A percentile compares a stretch with the other conserved stretches of the same genome.
Evolutionary conservation across 257 asterid species (phyloP).

Genomic region (Cinchona pubescens): DNA sequence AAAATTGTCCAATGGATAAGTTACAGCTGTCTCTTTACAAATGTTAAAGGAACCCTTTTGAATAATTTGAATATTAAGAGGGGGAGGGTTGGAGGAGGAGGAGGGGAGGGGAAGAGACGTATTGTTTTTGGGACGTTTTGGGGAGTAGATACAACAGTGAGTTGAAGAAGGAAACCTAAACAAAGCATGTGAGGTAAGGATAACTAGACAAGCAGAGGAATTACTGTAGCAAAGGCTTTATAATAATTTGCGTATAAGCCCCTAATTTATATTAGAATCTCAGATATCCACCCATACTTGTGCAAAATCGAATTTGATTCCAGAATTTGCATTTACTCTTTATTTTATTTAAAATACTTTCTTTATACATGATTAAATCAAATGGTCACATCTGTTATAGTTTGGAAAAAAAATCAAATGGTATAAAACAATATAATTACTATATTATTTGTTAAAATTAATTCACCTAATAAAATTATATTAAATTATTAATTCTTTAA

Average conservation of each 20-base stretch:
- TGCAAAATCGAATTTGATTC: no score
- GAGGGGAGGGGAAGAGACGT: not conserved
- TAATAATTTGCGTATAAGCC: not conserved
- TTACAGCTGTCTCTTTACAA: not conserved
- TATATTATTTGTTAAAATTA: no score
- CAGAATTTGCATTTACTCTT: no score
- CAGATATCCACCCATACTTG: not conserved
- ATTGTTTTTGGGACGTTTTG: not conserved
- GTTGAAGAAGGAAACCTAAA: conserved; percentile 9
- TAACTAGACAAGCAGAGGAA: not conserved
- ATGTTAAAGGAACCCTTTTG: not conserved
- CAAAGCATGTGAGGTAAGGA: not conserved
- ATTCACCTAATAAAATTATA: no score
- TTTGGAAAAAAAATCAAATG: no score
- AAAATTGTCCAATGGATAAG: not conserved
- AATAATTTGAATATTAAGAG: not conserved
- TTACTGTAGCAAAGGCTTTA: not conserved
- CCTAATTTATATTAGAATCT: not conserved
- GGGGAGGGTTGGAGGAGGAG: no score
- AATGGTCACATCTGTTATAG: no score
- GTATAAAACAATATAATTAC: no score
- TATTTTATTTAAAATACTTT: no score
- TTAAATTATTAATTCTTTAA: no score
- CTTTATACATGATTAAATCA: no score
- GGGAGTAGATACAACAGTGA: not conserved